A percentile compares a stretch with the other conserved stretches of the same genome.
Evolutionary conservation across 2,329 filamentous ascomycete genomes (phyloP).

Genomic region (Pseudonectria foliicola): DNA sequence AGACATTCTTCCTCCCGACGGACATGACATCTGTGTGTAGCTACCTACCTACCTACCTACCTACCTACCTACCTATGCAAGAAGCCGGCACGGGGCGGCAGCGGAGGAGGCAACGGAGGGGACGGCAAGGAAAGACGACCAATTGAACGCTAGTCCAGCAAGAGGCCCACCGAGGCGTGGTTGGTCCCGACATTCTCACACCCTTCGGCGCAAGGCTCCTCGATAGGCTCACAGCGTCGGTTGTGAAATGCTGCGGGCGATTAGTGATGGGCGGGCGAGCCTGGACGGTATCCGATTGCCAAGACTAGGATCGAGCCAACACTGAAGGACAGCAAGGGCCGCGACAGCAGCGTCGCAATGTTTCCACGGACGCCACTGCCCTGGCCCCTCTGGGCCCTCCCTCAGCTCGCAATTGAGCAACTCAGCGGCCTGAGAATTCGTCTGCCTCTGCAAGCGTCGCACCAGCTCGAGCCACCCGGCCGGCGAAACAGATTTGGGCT

Average conservation of each 20-base stretch:
- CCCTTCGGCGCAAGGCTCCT: conserved; percentile 25
- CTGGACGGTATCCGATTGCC: too few relatives aligned
- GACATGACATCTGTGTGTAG: too few relatives aligned
- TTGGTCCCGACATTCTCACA: conserved; percentile 9
- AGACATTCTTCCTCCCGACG: too few relatives aligned
- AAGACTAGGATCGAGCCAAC: too few relatives aligned
- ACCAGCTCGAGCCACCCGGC: conserved; percentile 10
- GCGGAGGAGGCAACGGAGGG: too few relatives aligned
- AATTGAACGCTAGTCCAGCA: conserved; percentile 2
- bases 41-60: too few relatives aligned
- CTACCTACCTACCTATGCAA: too few relatives aligned
- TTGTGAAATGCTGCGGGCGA: conserved; percentile 14
- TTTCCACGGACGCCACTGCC: conserved; percentile 7
- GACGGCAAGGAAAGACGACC: conserved; percentile 11
- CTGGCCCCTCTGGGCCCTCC: conserved; percentile 1
- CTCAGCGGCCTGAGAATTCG: conserved; percentile 14
- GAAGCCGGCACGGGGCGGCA: too few relatives aligned
- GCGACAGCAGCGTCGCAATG: conserved; percentile 16
- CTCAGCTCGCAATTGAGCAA: conserved; percentile 5
- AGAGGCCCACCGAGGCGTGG: background rate
- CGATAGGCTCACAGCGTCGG: conserved; percentile 24
- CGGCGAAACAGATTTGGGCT: conserved; percentile 7
- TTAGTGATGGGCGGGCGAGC: too few relatives aligned
- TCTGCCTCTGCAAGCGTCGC: conserved; percentile 13
- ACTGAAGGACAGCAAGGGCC: conserved; percentile 3